A percentile compares a stretch with the other conserved stretches of the same genome.
Conservation (phyloP, 2,329 filamentous ascomycete genomes). For the Alternaria atra region DNA sequence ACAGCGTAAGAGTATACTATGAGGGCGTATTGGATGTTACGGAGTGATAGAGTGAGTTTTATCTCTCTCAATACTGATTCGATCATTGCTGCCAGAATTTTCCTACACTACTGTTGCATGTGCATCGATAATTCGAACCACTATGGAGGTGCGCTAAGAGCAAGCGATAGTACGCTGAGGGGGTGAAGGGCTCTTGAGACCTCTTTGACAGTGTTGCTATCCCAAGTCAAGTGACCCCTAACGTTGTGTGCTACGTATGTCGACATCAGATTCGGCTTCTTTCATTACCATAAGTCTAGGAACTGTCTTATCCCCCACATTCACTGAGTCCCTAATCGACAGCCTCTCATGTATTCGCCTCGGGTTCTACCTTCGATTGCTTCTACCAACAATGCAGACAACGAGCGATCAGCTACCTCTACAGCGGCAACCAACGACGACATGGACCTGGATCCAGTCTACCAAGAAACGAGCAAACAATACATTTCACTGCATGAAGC, state of each 20-base stretch:
- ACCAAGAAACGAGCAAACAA: not conserved
- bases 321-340: not conserved
- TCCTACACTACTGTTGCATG: not conserved
- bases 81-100: not conserved
- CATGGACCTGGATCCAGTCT: not conserved
- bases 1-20: not conserved
- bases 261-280: not conserved
- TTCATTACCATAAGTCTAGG: not conserved
- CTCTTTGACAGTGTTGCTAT: not conserved
- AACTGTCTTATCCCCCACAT: not conserved
- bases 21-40: not conserved
- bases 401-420: not conserved
- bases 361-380: not conserved
- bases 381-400: not conserved
- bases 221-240: not conserved
- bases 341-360: not conserved
- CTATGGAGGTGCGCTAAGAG: not conserved
- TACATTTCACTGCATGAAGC: not conserved
- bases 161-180: not conserved
- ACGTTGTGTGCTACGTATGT: not conserved
- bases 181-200: not conserved
- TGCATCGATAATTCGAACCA: not conserved
- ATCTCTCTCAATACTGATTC: not conserved
- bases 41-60: not conserved
- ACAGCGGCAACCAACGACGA: not conserved